phyloP scores from a whole-genome alignment of 345 rosid genomes.

The Nephelium lappaceum region DNA sequence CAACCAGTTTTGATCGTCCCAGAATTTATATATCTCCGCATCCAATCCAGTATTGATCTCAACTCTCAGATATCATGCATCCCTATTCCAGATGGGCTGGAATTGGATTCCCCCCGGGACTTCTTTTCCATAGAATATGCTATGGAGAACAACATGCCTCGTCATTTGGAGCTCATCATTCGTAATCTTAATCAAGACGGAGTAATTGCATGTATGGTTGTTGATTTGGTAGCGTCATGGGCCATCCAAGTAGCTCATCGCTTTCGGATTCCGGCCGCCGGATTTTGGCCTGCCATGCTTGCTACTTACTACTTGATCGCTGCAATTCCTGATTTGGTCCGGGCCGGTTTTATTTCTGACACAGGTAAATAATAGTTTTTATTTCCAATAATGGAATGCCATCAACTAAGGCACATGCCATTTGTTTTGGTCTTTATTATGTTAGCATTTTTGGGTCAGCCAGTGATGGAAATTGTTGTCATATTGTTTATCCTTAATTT shows the following conservation, averaged over 20 bases:
- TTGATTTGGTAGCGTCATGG: constrained; percentile 73
- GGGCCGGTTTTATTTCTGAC: constrained; percentile 49
- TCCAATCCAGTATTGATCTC: constrained; percentile 27
- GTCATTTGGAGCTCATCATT: constrained; percentile 53
- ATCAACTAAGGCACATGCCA: not conserved
- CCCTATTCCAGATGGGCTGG: constrained; percentile 50
- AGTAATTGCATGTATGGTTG: constrained; percentile 53
- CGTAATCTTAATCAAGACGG: constrained; percentile 29
- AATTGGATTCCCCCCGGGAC: constrained; percentile 36
- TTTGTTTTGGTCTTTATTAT: not conserved
- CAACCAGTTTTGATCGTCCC: constrained; percentile 54
- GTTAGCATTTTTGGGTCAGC: not conserved
- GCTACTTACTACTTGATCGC: constrained; percentile 60
- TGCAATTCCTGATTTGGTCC: constrained; percentile 64
- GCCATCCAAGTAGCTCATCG: constrained; percentile 60
- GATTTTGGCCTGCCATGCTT: constrained; percentile 79
- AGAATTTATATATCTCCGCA: constrained; percentile 53
- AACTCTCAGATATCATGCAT: constrained; percentile 30
- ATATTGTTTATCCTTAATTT: too few species aligned
- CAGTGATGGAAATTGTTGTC: not conserved
- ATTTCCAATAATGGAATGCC: not conserved
- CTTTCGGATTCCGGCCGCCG: constrained; percentile 57
- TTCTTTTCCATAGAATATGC: constrained; percentile 66
- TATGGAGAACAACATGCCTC: constrained; percentile 64
- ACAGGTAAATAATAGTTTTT: constrained; percentile 37